Evolutionary conservation across 768 basidiomycete genomes (phyloP).

Genomic region (Russula lepida): DNA sequence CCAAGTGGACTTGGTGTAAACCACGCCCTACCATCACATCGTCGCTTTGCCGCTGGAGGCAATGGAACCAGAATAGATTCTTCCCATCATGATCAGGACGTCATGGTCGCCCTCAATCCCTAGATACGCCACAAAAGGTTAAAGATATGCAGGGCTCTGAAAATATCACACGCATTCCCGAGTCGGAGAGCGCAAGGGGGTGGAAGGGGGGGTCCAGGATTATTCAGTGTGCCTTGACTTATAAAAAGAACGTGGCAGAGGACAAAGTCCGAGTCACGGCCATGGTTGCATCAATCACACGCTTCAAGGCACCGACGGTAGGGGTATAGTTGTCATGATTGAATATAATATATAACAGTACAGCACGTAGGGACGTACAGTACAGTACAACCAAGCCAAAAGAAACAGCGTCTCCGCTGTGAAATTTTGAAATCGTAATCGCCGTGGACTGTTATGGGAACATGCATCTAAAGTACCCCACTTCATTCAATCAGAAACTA

Average conservation of each 20-base stretch:
- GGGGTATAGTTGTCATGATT: too few species aligned
- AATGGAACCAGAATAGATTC: constrained; percentile 35
- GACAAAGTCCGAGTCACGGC: not conserved
- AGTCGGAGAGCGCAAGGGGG: not conserved
- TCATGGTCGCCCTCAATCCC: constrained; percentile 41
- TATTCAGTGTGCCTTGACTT: not conserved
- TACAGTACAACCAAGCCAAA: not conserved
- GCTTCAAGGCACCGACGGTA: too few species aligned
- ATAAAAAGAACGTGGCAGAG: too few species aligned
- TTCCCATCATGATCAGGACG: constrained; percentile 42
- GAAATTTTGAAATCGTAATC: not conserved
- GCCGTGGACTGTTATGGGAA: not conserved
- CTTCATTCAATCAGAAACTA: not conserved
- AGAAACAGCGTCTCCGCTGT: too few species aligned
- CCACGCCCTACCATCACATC: constrained; percentile 24
- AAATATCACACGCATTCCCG: constrained; percentile 12
- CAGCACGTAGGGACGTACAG: not conserved
- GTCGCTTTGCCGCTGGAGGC: constrained; percentile 23
- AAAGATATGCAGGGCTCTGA: constrained; percentile 48
- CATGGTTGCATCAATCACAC: not conserved
- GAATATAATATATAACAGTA: not conserved
- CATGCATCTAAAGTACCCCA: not conserved
- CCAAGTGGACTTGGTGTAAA: constrained; percentile 32
- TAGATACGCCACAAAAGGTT: constrained; percentile 49
- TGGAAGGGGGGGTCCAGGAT: not conserved